Percentiles rank a stretch among this genome's conserved stretches.
Evolutionary conservation across 768 basidiomycete genomes (phyloP).

Genomic region (Dioszegia crocea): DNA sequence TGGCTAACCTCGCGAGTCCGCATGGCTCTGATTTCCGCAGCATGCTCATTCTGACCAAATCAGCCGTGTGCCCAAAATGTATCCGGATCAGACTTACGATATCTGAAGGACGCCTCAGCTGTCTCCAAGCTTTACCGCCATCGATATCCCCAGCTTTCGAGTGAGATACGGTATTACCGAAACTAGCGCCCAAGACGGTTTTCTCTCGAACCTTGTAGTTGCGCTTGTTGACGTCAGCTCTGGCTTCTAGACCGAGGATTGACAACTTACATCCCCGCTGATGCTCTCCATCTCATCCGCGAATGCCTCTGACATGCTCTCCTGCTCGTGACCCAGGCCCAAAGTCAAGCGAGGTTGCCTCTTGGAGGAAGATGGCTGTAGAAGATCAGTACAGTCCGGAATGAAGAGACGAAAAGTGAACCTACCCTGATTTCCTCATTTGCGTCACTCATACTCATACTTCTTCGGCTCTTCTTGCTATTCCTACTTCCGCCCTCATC

Average conservation of each 20-base stretch:
- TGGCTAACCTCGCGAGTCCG: slow-evolving; percentile 60
- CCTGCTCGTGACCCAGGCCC: slow-evolving; percentile 37
- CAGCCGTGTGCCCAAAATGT: slow-evolving; percentile 59
- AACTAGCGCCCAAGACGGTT: slow-evolving; percentile 73
- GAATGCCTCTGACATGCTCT: slow-evolving; percentile 43
- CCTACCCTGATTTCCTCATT: slow-evolving; percentile 28
- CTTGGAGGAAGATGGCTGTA: neutral
- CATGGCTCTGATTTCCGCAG: slow-evolving; percentile 77
- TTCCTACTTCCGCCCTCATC: slow-evolving; percentile 1
- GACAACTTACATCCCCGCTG: slow-evolving; percentile 32
- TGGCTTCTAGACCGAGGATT: neutral
- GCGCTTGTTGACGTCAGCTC: slow-evolving; percentile 49
- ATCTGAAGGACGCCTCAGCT: slow-evolving; percentile 83
- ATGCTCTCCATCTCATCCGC: slow-evolving; percentile 39
- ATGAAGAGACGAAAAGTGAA: neutral
- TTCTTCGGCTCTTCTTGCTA: slow-evolving; percentile 23
- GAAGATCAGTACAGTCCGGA: neutral
- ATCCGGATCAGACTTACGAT: slow-evolving; percentile 82
- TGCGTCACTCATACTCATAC: slow-evolving; percentile 43
- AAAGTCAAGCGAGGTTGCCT: slow-evolving; percentile 31
- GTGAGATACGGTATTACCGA: slow-evolving; percentile 66
- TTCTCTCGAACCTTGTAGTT: slow-evolving; percentile 76
- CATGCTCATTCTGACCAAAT: slow-evolving; percentile 81
- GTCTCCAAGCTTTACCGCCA: slow-evolving; percentile 75
- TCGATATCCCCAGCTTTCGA: slow-evolving; percentile 72